Evolutionary conservation across 768 basidiomycete species (phyloP).

Genomic region (Boletellus sp.): DNA sequence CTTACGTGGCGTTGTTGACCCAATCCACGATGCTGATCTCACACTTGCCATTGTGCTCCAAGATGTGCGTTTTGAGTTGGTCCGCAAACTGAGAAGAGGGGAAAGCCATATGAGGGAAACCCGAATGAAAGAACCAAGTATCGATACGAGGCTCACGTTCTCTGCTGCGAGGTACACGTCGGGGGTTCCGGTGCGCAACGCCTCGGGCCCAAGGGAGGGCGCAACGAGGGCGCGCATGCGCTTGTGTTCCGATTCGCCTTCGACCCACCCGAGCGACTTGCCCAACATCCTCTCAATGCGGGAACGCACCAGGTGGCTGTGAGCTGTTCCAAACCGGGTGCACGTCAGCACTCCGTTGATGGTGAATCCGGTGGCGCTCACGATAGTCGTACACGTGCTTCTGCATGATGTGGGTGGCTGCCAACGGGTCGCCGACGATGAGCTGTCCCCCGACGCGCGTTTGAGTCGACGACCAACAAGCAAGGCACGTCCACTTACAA

Average conservation of each 20-base stretch:
- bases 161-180: slow-evolving; percentile 8
- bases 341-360: neutral
- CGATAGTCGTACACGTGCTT: slow-evolving; percentile 8
- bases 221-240: slow-evolving; percentile 8
- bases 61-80: neutral
- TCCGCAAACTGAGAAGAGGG: slow-evolving; percentile 1
- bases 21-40: slow-evolving; percentile 6
- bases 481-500: neutral
- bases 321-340: neutral
- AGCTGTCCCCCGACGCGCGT: neutral
- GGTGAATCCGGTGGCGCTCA: neutral
- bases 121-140: neutral
- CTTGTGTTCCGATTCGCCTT: slow-evolving; percentile 6
- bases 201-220: slow-evolving; percentile 4
- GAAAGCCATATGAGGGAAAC: neutral
- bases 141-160: neutral
- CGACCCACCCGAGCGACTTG: slow-evolving; percentile 8
- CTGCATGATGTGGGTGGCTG: slow-evolving; percentile 6
- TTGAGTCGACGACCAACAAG: neutral
- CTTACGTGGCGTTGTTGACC: slow-evolving; percentile 8
- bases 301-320: slow-evolving; percentile 1
- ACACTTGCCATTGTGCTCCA: neutral
- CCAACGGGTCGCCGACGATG: slow-evolving; percentile 5
- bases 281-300: slow-evolving; percentile 5
- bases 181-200: slow-evolving; percentile 2